Percentiles rank a stretch among this genome's conserved stretches.
These are phyloP conservation scores for Glutinoglossum americanum DNA, from an alignment of 495 filamentous ascomycete genomes.

Conservation along the genomic window DNA sequence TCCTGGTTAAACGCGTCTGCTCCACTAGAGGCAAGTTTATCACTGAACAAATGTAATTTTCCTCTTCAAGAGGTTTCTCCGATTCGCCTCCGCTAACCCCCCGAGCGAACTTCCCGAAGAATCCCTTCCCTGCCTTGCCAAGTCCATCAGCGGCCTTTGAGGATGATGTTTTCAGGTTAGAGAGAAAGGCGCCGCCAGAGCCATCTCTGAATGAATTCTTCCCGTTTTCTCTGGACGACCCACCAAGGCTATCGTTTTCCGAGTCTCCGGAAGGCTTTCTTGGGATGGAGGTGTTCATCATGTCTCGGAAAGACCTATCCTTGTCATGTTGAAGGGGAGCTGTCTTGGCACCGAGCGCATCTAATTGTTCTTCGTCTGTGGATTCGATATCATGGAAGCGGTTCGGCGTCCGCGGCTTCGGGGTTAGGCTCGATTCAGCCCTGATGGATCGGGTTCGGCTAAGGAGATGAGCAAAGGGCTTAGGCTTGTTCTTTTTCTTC, in stretches of 20 bases:
- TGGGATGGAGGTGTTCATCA: slow-evolving; percentile 37
- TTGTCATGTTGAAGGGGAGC: slow-evolving; percentile 36
- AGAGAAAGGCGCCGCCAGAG: slow-evolving; percentile 43
- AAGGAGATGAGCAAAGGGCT: slow-evolving; percentile 30
- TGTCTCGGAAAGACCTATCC: slow-evolving; percentile 39
- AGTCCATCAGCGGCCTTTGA: slow-evolving; percentile 48
- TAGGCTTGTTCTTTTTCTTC: slow-evolving; percentile 24
- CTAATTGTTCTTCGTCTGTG: slow-evolving; percentile 16
- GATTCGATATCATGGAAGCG: slow-evolving; percentile 18
- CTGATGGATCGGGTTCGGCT: slow-evolving; percentile 48
- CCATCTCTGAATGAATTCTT: slow-evolving; percentile 36
- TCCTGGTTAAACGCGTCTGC: slow-evolving; percentile 67
- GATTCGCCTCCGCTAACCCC: slow-evolving; percentile 49
- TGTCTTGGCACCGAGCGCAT: slow-evolving; percentile 22
- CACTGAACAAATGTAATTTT: slow-evolving; percentile 52
- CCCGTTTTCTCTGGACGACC: slow-evolving; percentile 5
- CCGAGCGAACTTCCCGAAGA: slow-evolving; percentile 54
- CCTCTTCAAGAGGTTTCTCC: slow-evolving; percentile 41
- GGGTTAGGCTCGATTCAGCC: slow-evolving; percentile 19
- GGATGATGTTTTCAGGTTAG: slow-evolving; percentile 46
- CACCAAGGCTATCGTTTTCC: slow-evolving; percentile 13
- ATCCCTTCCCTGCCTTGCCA: slow-evolving; percentile 52
- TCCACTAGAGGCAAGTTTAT: slow-evolving; percentile 65
- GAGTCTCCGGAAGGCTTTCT: slow-evolving; percentile 21
- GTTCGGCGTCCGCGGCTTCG: slow-evolving; percentile 15